Percentiles rank a stretch among this genome's conserved stretches.
Evolutionary conservation across 2,329 filamentous ascomycete species (phyloP).

Genomic region (Trichoderma sp.): DNA sequence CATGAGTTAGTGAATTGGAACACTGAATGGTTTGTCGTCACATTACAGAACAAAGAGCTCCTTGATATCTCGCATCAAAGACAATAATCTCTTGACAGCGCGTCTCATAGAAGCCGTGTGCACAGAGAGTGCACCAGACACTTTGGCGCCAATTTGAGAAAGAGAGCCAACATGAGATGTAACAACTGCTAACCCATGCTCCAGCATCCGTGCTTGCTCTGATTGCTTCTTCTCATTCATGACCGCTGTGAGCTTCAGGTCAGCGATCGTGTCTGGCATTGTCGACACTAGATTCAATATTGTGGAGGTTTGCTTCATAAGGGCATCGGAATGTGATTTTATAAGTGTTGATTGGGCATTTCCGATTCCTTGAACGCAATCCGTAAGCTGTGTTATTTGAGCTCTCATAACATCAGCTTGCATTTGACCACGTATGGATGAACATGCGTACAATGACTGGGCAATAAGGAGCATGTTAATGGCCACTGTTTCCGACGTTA

Average conservation of each 20-base stretch:
- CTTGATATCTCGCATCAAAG: background rate
- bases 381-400: background rate
- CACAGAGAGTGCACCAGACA: background rate
- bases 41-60: background rate
- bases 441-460: background rate
- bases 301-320: background rate
- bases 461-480: background rate
- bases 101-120: background rate
- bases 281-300: background rate
- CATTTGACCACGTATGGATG: background rate
- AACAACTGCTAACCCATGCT: background rate
- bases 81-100: background rate
- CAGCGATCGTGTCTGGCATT: background rate
- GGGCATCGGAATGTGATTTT: background rate
- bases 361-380: background rate
- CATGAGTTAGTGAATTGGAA: background rate
- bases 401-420: background rate
- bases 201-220: background rate
- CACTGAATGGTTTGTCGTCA: background rate
- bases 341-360: background rate
- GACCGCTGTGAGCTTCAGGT: background rate
- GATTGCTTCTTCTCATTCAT: background rate
- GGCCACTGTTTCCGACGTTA: background rate
- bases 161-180: background rate
- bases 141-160: background rate